A percentile compares a stretch with the other conserved stretches of the same genome.
Evolutionary conservation across 2,329 filamentous ascomycete genomes (phyloP).

Genomic region (Microdochium nivale): DNA sequence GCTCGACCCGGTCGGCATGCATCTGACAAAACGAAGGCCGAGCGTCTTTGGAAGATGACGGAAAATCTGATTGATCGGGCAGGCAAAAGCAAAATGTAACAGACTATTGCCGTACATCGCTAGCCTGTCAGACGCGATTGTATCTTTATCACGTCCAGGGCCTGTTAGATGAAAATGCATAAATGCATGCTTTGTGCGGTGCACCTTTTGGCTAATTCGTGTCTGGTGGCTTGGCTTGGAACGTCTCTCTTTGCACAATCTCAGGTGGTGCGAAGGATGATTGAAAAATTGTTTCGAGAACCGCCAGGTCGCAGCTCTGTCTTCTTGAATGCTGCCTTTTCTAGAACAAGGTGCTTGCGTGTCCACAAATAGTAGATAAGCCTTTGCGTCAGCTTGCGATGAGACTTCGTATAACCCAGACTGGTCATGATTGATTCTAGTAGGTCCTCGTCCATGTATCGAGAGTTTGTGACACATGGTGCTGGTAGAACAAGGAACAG

Average conservation of each 20-base stretch:
- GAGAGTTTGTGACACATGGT: constrained; percentile 81
- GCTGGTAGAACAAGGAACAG: constrained; percentile 86
- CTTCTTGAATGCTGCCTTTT: constrained; percentile 50
- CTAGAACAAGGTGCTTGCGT: constrained; percentile 22
- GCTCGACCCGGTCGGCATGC: constrained; percentile 3
- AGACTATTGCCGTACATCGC: not conserved
- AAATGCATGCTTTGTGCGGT: too few relatives aligned
- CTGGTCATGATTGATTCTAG: constrained; percentile 66
- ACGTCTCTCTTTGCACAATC: not conserved
- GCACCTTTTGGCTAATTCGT: too few relatives aligned
- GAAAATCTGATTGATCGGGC: not conserved
- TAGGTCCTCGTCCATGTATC: constrained; percentile 70
- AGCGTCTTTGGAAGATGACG: not conserved
- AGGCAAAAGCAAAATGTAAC: not conserved
- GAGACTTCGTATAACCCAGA: constrained; percentile 60
- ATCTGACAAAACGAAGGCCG: constrained; percentile 5
- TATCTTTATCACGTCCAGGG: too few relatives aligned
- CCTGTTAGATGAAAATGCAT: too few relatives aligned
- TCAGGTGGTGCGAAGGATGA: constrained; percentile 6
- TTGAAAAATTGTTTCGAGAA: constrained; percentile 73
- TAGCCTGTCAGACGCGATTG: too few relatives aligned
- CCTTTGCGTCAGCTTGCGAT: constrained; percentile 70
- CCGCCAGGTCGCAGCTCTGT: constrained; percentile 67
- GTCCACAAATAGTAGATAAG: constrained; percentile 86
- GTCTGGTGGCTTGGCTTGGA: too few relatives aligned